Base-by-base conservation (phyloP, 208 protist species). In the Crithidia bombi region DNA sequence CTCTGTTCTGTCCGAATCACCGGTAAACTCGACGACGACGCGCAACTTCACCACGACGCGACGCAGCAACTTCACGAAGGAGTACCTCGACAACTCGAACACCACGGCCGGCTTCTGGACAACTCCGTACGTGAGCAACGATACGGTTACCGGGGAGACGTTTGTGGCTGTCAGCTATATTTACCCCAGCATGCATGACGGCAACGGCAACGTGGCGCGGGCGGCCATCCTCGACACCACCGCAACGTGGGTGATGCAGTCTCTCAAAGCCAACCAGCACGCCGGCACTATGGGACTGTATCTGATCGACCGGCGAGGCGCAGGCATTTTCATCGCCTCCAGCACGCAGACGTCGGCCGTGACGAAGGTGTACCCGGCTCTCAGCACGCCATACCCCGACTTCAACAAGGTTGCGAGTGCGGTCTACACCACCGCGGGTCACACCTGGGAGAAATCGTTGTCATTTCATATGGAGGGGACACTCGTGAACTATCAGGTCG, bases 401-500 rank as follows among this genome's bases (percentile, higher is more conserved):
- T 73, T 85, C 77, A 86, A 83, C 66, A 23, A n/a, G 0, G 70
- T 82, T 56, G 74, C 70, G 10, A 51, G 11, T 3, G 72, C 75
- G 5, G 69, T 83, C 15, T 81, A 78, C 65, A 49, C 47, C 30
- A 71, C 59, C 49, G 50, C 65, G 0, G 79, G 73, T 17, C 41
- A 65, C 54, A 56, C 67, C 36, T 82, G 82, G 65, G 63, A 69
- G 30, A 44, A 17, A 15, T 66, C 70, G 30, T 30, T 82, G 17
- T 88, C 82, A 3, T 83, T 85, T 64, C 70, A 79, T 28, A 26
- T 51, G 17, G 68, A 55, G 1, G 46, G 65, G 25, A 61, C 51
- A 9, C 57, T 88, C 23, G 65, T 89, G 41, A 89, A 85, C 63
- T 86, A 89, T 63, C 77, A 79, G 52, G 46, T 76, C 1, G 58